Conservation (phyloP, 2,329 filamentous ascomycete genomes). For the Graphilbum sp. region DNA sequence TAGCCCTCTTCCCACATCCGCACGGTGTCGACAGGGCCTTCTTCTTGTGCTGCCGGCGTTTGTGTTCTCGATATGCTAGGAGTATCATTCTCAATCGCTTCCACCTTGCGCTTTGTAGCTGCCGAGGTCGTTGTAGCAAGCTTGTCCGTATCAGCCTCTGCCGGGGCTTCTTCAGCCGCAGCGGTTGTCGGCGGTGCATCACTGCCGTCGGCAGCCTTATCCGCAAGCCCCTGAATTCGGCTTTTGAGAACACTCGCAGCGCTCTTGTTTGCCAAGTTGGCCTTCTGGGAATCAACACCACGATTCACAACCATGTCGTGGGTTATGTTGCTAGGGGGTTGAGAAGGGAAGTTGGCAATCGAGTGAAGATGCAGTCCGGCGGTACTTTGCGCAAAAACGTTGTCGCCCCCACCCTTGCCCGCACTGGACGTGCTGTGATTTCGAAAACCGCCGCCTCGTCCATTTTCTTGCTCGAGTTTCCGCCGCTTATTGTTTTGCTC, state of each 20-base stretch:
- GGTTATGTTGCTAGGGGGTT: slow-evolving; percentile 45
- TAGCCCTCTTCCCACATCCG: slow-evolving; percentile 93
- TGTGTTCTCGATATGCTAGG: slow-evolving; percentile 43
- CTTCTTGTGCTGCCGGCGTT: slow-evolving; percentile 34
- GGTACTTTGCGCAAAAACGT: slow-evolving; percentile 7
- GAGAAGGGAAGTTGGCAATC: slow-evolving; percentile 34
- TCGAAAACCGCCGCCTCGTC: not conserved
- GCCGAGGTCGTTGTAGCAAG: too few relatives aligned
- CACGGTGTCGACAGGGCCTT: slow-evolving; percentile 61
- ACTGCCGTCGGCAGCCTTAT: slow-evolving; percentile 9
- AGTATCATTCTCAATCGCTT: slow-evolving; percentile 44
- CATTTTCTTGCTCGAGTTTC: slow-evolving; percentile 43
- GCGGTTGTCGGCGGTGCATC: not conserved
- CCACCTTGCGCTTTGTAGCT: slow-evolving; percentile 56
- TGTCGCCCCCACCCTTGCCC: slow-evolving; percentile 6
- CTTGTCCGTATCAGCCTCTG: not conserved
- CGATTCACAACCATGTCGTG: slow-evolving; percentile 81
- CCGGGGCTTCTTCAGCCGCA: not conserved
- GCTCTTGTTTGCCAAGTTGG: slow-evolving; percentile 80
- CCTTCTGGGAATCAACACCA: slow-evolving; percentile 38
- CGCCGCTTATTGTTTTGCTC: slow-evolving; percentile 66
- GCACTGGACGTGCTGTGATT: not conserved
- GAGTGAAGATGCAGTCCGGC: slow-evolving; percentile 14
- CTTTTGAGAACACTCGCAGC: slow-evolving; percentile 80
- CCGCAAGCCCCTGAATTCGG: slow-evolving; percentile 42